Evolutionary conservation across 257 asterid species (phyloP).

Genomic region (Solanum piurae): DNA sequence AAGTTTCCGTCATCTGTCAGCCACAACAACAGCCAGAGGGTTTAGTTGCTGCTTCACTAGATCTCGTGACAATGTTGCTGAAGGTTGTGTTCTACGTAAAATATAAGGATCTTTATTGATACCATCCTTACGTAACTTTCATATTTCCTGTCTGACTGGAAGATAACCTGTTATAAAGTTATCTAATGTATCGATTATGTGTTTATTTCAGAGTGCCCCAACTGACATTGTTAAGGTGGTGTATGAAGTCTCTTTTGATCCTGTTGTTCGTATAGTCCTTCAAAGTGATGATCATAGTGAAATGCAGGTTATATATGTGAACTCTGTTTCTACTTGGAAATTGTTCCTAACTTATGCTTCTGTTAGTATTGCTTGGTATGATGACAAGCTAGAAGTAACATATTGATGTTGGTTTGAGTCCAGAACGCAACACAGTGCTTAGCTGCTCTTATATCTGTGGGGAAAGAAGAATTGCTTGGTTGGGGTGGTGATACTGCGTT

Average conservation of each 20-base stretch:
- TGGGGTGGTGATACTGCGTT: slow-evolving; percentile 87
- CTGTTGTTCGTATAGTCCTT: slow-evolving; percentile 62
- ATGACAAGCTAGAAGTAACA: not conserved
- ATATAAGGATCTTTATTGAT: not conserved
- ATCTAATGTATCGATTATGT: not conserved
- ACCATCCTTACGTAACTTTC: not conserved
- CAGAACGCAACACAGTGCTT: slow-evolving; percentile 95
- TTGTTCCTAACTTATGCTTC: not conserved
- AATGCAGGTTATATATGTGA: slow-evolving; percentile 58
- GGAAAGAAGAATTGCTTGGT: slow-evolving; percentile 76
- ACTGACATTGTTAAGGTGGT: slow-evolving; percentile 68
- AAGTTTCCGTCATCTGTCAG: slow-evolving; percentile 37
- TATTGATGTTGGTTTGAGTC: slow-evolving; percentile 7
- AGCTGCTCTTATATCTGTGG: slow-evolving; percentile 78
- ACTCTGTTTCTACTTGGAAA: not conserved
- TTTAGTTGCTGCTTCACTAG: slow-evolving; percentile 87
- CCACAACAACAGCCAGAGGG: slow-evolving; percentile 91
- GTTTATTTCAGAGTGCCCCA: slow-evolving; percentile 60
- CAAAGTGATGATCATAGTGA: slow-evolving; percentile 84
- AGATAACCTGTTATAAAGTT: not conserved
- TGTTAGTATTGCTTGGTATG: not conserved
- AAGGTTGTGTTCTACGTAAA: slow-evolving; percentile 36
- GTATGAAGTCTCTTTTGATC: slow-evolving; percentile 62
- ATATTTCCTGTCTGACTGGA: not conserved
- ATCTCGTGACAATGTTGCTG: slow-evolving; percentile 75